A percentile compares a stretch with the other conserved stretches of the same genome.
These are phyloP conservation scores for Colletotrichum agaves DNA, from an alignment of 2,329 filamentous ascomycete genomes.

Conservation along the genomic window DNA sequence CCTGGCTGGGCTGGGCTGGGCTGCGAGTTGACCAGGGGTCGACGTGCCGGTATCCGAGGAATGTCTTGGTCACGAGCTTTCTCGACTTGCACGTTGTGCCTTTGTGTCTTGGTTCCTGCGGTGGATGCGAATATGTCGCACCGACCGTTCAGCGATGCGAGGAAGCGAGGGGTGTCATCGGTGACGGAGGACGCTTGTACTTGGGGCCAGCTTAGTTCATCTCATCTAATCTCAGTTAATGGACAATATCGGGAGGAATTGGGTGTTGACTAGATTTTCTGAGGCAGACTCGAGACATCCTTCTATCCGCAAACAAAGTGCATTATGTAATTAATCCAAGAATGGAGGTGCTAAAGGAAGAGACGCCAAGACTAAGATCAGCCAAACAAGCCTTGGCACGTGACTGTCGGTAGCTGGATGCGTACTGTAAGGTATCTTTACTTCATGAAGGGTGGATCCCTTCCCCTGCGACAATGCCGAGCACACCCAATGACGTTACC, in stretches of 20 bases:
- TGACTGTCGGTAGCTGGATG: conserved; percentile 32
- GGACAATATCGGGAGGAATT: neutral
- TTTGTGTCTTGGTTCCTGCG: neutral
- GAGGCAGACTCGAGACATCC: neutral
- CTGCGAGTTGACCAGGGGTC: neutral
- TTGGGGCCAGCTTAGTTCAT: neutral
- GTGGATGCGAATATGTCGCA: neutral
- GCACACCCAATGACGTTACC: conserved; percentile 2
- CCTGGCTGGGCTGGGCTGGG: neutral
- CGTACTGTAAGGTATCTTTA: conserved; percentile 26
- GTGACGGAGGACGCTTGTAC: neutral
- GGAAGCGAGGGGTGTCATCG: neutral
- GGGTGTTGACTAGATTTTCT: too few species aligned
- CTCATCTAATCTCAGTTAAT: conserved; percentile 2
- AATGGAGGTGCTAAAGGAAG: neutral
- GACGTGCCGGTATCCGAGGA: conserved; percentile 31
- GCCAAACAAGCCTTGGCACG: conserved; percentile 29
- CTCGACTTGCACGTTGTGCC: neutral
- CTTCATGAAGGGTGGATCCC: neutral
- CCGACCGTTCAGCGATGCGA: neutral
- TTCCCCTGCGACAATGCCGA: neutral
- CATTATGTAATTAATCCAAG: conserved; percentile 30
- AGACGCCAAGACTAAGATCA: neutral
- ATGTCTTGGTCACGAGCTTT: conserved; percentile 3
- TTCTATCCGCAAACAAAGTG: neutral